These are phyloP conservation scores for Allium cepa DNA, from an alignment of 106 monocot species.

Conservation along the genomic window DNA sequence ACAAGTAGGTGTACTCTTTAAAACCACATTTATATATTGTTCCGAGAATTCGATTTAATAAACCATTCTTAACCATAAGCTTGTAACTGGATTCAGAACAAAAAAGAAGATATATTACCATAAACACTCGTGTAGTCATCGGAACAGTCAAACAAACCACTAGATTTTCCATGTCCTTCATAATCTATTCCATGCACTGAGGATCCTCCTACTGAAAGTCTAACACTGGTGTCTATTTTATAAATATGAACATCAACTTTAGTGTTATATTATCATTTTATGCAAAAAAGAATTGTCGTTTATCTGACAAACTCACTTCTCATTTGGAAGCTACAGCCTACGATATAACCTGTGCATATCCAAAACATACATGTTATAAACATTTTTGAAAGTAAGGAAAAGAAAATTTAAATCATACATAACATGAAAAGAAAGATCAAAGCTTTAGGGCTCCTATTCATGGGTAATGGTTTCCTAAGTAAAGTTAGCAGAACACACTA, in stretches of 20 bases:
- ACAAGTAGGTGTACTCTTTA: too few relatives aligned
- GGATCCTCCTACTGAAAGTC: conserved; percentile 43
- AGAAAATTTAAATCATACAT: too few relatives aligned
- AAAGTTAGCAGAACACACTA: too few relatives aligned
- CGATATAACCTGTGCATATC: conserved; percentile 38
- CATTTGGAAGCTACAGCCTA: conserved; percentile 75
- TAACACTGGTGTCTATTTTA: conserved; percentile 13
- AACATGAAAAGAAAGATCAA: conserved; percentile 71
- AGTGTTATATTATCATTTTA: background rate
- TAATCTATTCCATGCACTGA: conserved; percentile 65
- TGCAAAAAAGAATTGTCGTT: too few relatives aligned
- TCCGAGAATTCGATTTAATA: too few relatives aligned
- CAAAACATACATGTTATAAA: background rate
- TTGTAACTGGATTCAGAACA: too few relatives aligned
- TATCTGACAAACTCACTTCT: too few relatives aligned
- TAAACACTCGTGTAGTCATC: conserved; percentile 27
- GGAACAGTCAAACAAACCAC: conserved; percentile 45
- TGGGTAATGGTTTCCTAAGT: too few relatives aligned
- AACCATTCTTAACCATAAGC: too few relatives aligned
- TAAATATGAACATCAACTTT: background rate
- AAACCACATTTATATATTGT: too few relatives aligned
- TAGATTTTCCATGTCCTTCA: conserved; percentile 67
- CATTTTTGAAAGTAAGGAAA: background rate
- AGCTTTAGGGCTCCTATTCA: conserved; percentile 39
- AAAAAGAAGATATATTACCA: too few relatives aligned